These are phyloP conservation scores for Pseudonitzschia pungens DNA, from an alignment of 108 stramenopile species.

Conservation along the genomic window DNA sequence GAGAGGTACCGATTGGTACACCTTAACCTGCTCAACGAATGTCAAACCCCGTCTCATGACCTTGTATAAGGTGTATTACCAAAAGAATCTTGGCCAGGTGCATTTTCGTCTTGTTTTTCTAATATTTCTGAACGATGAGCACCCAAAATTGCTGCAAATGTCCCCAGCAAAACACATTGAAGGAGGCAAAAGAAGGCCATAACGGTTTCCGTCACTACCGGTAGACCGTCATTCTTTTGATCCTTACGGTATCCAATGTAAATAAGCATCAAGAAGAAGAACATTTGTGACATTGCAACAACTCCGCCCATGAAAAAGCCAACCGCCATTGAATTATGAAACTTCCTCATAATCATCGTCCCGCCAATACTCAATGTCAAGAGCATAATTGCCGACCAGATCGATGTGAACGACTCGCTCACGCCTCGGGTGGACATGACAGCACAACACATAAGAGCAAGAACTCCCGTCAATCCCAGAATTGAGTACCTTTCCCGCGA, in stretches of 20 bases:
- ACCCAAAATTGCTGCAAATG: slow-evolving; percentile 78
- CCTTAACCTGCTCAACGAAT: too few species aligned
- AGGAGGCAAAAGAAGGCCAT: slow-evolving; percentile 66
- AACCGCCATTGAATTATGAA: slow-evolving; percentile 80
- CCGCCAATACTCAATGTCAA: slow-evolving; percentile 74
- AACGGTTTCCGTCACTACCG: slow-evolving; percentile 58
- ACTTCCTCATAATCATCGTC: slow-evolving; percentile 90
- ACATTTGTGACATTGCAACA: slow-evolving; percentile 79
- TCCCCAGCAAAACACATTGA: slow-evolving; percentile 68
- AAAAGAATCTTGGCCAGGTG: slow-evolving; percentile 7
- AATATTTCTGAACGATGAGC: slow-evolving; percentile 82
- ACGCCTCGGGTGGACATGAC: slow-evolving; percentile 69
- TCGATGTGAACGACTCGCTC: slow-evolving; percentile 66
- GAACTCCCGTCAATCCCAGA: slow-evolving; percentile 61
- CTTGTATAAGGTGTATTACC: slow-evolving; percentile 9
- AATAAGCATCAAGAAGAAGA: slow-evolving; percentile 76
- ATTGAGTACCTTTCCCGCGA: slow-evolving; percentile 86
- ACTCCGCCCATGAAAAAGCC: slow-evolving; percentile 90
- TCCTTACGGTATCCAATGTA: slow-evolving; percentile 74
- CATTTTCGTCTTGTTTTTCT: slow-evolving; percentile 41
- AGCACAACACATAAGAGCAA: slow-evolving; percentile 59
- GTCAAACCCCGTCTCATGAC: slow-evolving; percentile 4
- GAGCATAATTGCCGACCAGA: slow-evolving; percentile 76
- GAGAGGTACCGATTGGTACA: not conserved
- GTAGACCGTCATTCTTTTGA: slow-evolving; percentile 41